phyloP scores from a whole-genome alignment of 2,329 filamentous ascomycete species.

The Ceratocystis papillata region DNA sequence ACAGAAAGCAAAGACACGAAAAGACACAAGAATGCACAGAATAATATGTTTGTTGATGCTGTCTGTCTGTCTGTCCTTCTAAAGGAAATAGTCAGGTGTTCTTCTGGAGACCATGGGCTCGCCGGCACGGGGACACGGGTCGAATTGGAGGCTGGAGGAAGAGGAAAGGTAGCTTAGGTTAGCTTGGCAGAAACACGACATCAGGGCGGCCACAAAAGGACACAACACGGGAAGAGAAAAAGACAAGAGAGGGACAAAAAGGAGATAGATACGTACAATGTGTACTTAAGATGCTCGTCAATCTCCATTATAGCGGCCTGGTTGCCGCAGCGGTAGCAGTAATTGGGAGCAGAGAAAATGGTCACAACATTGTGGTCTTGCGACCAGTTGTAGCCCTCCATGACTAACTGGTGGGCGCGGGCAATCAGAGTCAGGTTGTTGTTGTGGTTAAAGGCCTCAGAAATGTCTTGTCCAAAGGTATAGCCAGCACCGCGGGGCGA shows the following conservation, averaged over 20 bases:
- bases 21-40: slow-evolving; percentile 1
- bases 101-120: slow-evolving; percentile 97
- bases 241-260: neutral
- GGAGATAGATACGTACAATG: slow-evolving; percentile 63
- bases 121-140: slow-evolving; percentile 91
- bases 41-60: neutral
- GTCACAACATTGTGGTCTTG: slow-evolving; percentile 97
- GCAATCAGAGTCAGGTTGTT: slow-evolving; percentile 94
- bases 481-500: slow-evolving; percentile 89
- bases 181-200: too few species aligned
- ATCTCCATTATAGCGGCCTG: slow-evolving; percentile 99
- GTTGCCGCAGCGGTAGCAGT: slow-evolving; percentile 98
- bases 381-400: slow-evolving; percentile 99
- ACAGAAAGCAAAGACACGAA: too few species aligned
- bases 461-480: slow-evolving; percentile 94
- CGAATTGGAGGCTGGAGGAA: slow-evolving; percentile 78
- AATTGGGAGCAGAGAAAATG: slow-evolving; percentile 90
- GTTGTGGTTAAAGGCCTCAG: slow-evolving; percentile 98
- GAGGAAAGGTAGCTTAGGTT: slow-evolving; percentile 28
- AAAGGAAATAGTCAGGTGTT: slow-evolving; percentile 98
- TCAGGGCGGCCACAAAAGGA: too few species aligned
- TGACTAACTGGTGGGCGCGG: slow-evolving; percentile 92
- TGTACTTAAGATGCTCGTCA: slow-evolving; percentile 98
- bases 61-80: slow-evolving; percentile 29
- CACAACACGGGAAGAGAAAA: neutral